Evolutionary conservation across 75 land plant species (phyloP), one percentile per base, ranked within the genome.

Genomic region (Selaginella tamariscina): DNA sequence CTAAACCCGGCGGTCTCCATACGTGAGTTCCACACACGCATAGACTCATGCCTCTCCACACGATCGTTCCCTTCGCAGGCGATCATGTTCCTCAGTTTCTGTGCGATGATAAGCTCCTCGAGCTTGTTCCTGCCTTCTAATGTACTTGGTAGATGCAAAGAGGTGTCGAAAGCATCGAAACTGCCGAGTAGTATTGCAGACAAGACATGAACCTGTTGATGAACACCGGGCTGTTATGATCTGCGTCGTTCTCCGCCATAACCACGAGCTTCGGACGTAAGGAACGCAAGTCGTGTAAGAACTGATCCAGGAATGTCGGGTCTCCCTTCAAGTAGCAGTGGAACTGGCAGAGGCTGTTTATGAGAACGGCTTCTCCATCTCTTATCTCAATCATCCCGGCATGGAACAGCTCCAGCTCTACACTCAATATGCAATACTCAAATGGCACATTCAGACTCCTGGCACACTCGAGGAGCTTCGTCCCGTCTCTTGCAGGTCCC

Each of bases 291-390:
- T 15, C 49, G 11, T 39, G 49, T 15, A 39, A 15, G 49, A 39
- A 39, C 49, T 39, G 49, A 9, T 26, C 62, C 11, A 49, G 11
- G 11, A 11, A 11, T 11, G 54, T 20, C 18, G 8, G 27, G 62
- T 21, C 26, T 2, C 26, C 8, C 62, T 59, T 59, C n/a, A 59
- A 5, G 26, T 9, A 59, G 8, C 62, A n/a, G 26, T 59, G 62
- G 62, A 59, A 59, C 26, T 59, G 62, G 62, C 24, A 59, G n/a
- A 59, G 62, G 26, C 62, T 59, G 62, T 59, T 59, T 5, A 59
- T 21, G 26, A 59, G 21, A 5, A 59, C 26, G n/a, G 26, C 62
- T n/a, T 59, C 62, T 8, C 26, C 26, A 23, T 59, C 62, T 5
- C 62, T 8, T 2, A 21, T 8, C 23, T 59, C 62, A 8, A 59